A percentile compares a stretch with the other conserved stretches of the same genome.
These are phyloP conservation scores for Penicillium diatomitis DNA, from an alignment of 495 filamentous ascomycete genomes.

Conservation along the genomic window DNA sequence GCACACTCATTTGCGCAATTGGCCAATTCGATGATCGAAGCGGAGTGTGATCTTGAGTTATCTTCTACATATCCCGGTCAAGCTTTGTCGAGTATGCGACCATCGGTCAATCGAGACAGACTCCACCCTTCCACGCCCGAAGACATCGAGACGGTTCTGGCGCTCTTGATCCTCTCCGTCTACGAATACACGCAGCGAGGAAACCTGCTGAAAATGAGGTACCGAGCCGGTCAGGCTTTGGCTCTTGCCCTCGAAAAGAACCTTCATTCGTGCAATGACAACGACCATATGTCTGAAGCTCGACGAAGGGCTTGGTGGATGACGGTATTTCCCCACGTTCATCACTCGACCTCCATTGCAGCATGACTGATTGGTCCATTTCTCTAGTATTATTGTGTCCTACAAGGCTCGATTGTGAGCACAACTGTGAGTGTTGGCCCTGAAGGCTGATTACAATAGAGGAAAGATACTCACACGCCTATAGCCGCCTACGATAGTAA, in stretches of 20 bases:
- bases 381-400: slow-evolving; percentile 46
- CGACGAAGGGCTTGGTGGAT: slow-evolving; percentile 54
- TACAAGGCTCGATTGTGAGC: slow-evolving; percentile 52
- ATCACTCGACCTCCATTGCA: neutral
- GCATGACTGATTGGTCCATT: slow-evolving; percentile 4
- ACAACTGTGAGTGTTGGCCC: slow-evolving; percentile 38
- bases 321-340: slow-evolving; percentile 31
- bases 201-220: slow-evolving; percentile 53
- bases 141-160: slow-evolving; percentile 46
- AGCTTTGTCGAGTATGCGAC: slow-evolving; percentile 38
- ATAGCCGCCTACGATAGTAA: slow-evolving; percentile 43
- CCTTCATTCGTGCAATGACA: slow-evolving; percentile 37
- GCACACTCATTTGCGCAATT: slow-evolving; percentile 47
- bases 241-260: slow-evolving; percentile 44
- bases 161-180: slow-evolving; percentile 45
- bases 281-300: slow-evolving; percentile 44
- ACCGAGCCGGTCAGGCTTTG: slow-evolving; percentile 47
- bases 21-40: slow-evolving; percentile 44
- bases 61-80: slow-evolving; percentile 45
- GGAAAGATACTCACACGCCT: neutral
- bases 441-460: neutral
- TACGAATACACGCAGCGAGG: slow-evolving; percentile 55
- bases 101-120: slow-evolving; percentile 31
- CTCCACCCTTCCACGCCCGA: slow-evolving; percentile 45
- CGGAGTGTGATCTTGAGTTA: slow-evolving; percentile 46